A percentile compares a stretch with the other conserved stretches of the same genome.
phyloP scores from a whole-genome alignment of 352 stramenopile species.

The Elongisporangium anandrum region DNA sequence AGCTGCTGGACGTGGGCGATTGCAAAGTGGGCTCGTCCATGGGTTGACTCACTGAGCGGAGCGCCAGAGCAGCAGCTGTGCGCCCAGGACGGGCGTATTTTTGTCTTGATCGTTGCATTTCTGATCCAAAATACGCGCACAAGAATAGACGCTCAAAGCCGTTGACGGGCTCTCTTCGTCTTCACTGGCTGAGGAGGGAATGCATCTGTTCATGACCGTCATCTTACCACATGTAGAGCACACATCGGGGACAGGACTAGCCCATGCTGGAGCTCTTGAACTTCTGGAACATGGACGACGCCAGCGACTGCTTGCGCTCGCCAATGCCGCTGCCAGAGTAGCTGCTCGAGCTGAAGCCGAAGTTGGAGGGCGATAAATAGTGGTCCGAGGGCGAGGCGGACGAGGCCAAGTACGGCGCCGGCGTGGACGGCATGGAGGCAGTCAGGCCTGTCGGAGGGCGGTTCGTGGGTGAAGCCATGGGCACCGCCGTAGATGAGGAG shows the following conservation, averaged over 20 bases:
- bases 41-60: neutral
- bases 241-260: neutral
- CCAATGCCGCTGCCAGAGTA: slow-evolving; percentile 13
- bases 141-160: neutral
- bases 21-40: neutral
- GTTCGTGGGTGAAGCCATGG: slow-evolving; percentile 22
- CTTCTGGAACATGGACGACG: slow-evolving; percentile 50
- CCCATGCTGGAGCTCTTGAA: slow-evolving; percentile 38
- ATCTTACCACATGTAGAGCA: too few species aligned
- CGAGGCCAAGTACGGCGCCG: slow-evolving; percentile 20
- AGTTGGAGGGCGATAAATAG: slow-evolving; percentile 41
- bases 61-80: neutral
- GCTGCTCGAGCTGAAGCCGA: slow-evolving; percentile 26
- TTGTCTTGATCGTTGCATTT: neutral
- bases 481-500: slow-evolving; percentile 13
- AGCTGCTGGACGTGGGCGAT: neutral
- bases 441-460: slow-evolving; percentile 4
- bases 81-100: neutral
- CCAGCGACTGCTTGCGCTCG: slow-evolving; percentile 48
- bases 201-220: too few species aligned
- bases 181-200: neutral
- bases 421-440: slow-evolving; percentile 15
- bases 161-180: neutral
- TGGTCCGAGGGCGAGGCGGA: slow-evolving; percentile 34
- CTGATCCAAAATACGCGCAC: neutral